These are phyloP conservation scores for Aphanomyces stellatus DNA, from an alignment of 352 stramenopile genomes.

Conservation along the genomic window DNA sequence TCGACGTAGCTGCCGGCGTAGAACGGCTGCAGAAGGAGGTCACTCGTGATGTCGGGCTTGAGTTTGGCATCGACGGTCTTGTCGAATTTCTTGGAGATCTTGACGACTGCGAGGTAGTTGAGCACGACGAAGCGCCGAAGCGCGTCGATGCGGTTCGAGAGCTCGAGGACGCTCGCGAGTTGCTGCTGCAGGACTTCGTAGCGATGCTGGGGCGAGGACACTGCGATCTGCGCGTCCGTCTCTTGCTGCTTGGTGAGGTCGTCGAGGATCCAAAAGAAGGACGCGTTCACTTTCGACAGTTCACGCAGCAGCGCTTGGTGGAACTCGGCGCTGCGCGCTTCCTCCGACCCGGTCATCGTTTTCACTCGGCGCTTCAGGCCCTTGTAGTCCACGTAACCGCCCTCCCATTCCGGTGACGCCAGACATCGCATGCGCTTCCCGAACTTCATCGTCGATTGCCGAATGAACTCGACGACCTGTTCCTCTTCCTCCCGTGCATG, in stretches of 20 bases:
- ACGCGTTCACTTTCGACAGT: slow-evolving; percentile 51
- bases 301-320: slow-evolving; percentile 31
- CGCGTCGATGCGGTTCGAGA: slow-evolving; percentile 54
- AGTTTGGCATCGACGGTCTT: slow-evolving; percentile 25
- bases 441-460: slow-evolving; percentile 55
- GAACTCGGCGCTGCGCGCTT: slow-evolving; percentile 9
- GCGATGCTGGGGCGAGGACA: neutral
- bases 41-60: slow-evolving; percentile 24
- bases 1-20: slow-evolving; percentile 53
- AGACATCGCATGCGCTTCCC: slow-evolving; percentile 72
- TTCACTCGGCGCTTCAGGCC: slow-evolving; percentile 62
- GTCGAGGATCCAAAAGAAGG: slow-evolving; percentile 43
- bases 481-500: neutral
- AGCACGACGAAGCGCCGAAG: slow-evolving; percentile 71
- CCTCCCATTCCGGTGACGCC: slow-evolving; percentile 41
- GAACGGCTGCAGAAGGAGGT: slow-evolving; percentile 55
- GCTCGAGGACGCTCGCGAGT: slow-evolving; percentile 45
- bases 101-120: slow-evolving; percentile 69
- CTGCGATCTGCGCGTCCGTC: slow-evolving; percentile 14
- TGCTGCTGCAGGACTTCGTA: neutral
- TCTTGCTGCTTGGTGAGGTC: slow-evolving; percentile 28
- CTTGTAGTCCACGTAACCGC: slow-evolving; percentile 80
- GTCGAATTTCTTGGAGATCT: slow-evolving; percentile 80
- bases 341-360: slow-evolving; percentile 13
- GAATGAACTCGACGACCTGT: neutral